These are phyloP conservation scores for Blastomyces gilchristii DNA, from an alignment of 2,329 filamentous ascomycete species.

Conservation along the genomic window DNA sequence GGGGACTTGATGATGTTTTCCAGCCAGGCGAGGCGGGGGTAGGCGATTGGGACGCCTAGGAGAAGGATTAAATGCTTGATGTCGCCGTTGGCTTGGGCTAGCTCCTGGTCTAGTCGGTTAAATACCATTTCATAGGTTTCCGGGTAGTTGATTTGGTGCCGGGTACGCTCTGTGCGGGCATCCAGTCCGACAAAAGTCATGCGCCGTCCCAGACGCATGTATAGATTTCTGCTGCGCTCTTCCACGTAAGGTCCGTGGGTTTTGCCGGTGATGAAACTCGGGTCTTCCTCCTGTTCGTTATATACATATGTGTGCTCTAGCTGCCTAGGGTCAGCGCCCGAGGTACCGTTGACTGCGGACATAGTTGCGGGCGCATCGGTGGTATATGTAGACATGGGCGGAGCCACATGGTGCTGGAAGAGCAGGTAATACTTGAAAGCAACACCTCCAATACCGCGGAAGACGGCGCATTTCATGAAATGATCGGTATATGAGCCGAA, in stretches of 20 bases:
- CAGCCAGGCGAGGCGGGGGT: constrained; percentile 78
- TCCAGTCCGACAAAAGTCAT: constrained; percentile 54
- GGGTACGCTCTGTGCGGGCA: constrained; percentile 63
- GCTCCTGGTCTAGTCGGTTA: constrained; percentile 43
- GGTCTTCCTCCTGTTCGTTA: constrained; percentile 47
- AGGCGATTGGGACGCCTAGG: constrained; percentile 61
- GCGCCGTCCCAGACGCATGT: constrained; percentile 54
- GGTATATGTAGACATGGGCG: constrained; percentile 76
- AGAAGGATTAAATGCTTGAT: constrained; percentile 55
- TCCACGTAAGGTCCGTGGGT: constrained; percentile 59
- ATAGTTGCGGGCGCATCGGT: constrained; percentile 55
- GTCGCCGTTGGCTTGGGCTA: constrained; percentile 41
- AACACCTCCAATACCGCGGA: constrained; percentile 53
- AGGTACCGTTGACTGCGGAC: constrained; percentile 39
- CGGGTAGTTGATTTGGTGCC: constrained; percentile 83
- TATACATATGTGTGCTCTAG: constrained; percentile 64
- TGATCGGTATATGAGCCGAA: constrained; percentile 57
- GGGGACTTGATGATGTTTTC: constrained; percentile 86
- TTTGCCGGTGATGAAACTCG: constrained; percentile 68
- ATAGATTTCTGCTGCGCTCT: constrained; percentile 50
- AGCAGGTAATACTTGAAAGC: constrained; percentile 53
- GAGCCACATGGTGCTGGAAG: constrained; percentile 68
- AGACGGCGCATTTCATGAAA: constrained; percentile 56
- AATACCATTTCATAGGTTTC: constrained; percentile 55
- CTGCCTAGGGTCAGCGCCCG: constrained; percentile 57